A percentile compares a stretch with the other conserved stretches of the same genome.
Evolutionary conservation across 2,329 filamentous ascomycete genomes (phyloP).

Genomic region (Penicillium capsulatum): DNA sequence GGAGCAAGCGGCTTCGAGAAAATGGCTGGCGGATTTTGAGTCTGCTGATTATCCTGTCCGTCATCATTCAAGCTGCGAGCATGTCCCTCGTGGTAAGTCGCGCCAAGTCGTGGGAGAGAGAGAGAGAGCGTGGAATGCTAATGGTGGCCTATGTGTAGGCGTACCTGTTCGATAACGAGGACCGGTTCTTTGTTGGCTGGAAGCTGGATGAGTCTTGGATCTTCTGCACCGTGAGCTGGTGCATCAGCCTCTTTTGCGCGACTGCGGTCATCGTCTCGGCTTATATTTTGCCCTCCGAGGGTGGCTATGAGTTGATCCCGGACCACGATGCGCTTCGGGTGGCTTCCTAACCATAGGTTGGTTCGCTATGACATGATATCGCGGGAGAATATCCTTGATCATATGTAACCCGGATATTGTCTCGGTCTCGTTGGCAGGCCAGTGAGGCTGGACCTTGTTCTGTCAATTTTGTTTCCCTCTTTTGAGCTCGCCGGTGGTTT

Average conservation of each 20-base stretch:
- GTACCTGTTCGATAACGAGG: conserved; percentile 77
- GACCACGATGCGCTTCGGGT: conserved; percentile 28
- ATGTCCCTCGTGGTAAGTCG: conserved; percentile 77
- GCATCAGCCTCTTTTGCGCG: conserved; percentile 50
- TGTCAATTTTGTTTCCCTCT: neutral
- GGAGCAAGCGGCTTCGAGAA: conserved; percentile 75
- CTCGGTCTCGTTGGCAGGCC: too few relatives aligned
- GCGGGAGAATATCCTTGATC: too few relatives aligned
- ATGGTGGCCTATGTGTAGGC: conserved; percentile 52
- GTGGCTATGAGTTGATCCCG: conserved; percentile 76
- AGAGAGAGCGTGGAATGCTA: neutral
- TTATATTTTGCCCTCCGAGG: conserved; percentile 69
- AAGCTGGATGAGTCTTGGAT: conserved; percentile 73
- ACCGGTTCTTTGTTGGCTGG: conserved; percentile 80
- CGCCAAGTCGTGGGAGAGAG: neutral
- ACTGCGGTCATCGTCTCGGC: conserved; percentile 62
- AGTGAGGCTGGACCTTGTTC: too few relatives aligned
- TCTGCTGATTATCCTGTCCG: conserved; percentile 61
- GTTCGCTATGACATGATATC: neutral
- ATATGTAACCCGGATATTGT: too few relatives aligned
- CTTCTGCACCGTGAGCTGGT: conserved; percentile 62
- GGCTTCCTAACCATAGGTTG: conserved; percentile 3
- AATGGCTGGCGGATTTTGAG: conserved; percentile 75
- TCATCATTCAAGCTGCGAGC: conserved; percentile 65
- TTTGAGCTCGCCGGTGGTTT: neutral